phyloP scores from a whole-genome alignment of 202 grass and related monocot genomes.

The Tripidium arundinaceum region DNA sequence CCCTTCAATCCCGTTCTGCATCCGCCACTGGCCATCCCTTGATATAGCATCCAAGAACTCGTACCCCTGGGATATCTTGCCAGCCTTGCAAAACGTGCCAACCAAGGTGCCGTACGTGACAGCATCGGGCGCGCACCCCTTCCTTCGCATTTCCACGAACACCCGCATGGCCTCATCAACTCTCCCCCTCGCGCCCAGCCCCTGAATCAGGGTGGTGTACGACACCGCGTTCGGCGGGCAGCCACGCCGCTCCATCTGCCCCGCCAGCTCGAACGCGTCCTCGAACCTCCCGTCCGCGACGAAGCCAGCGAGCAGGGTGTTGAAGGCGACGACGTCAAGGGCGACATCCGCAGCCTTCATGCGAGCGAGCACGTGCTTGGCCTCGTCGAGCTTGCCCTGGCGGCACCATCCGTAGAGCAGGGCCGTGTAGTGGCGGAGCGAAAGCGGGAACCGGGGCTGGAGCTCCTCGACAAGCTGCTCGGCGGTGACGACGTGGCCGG shows the following conservation, averaged over 20 bases:
- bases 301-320: conserved; percentile 81
- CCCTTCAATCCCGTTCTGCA: no score
- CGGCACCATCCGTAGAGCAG: conserved; percentile 95
- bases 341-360: conserved; percentile 62
- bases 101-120: conserved; percentile 77
- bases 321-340: conserved; percentile 82
- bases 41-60: conserved; percentile 71
- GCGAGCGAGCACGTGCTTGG: conserved; percentile 81
- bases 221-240: conserved; percentile 79
- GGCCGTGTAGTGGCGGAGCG: conserved; percentile 78
- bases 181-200: conserved; percentile 61
- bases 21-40: conserved; percentile 46
- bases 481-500: conserved; percentile 56
- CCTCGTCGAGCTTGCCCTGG: conserved; percentile 82
- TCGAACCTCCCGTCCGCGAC: conserved; percentile 70
- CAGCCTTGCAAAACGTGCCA: conserved; percentile 71
- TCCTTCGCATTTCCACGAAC: conserved; percentile 95
- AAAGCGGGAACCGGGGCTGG: conserved; percentile 45
- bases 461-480: conserved; percentile 84
- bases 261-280: conserved; percentile 67
- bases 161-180: conserved; percentile 82
- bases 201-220: conserved; percentile 97
- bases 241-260: conserved; percentile 64
- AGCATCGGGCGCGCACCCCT: conserved; percentile 54
- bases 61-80: conserved; percentile 61